Base-by-base conservation (phyloP, 768 basidiomycete species). In the Cyathus striatus region DNA sequence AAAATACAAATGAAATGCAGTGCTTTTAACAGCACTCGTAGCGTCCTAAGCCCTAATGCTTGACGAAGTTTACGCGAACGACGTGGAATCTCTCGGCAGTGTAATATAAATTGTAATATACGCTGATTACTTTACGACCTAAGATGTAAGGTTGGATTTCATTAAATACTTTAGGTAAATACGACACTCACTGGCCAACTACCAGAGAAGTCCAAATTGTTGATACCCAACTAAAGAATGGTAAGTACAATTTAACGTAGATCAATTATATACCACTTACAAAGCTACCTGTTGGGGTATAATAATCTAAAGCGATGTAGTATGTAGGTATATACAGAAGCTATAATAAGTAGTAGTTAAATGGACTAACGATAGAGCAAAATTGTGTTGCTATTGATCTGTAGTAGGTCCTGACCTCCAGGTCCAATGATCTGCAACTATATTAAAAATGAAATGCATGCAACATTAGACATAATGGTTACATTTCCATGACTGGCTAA, bases 301-400 rank as follows among this genome's bases (percentile, higher is more conserved):
- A 77, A 42, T 76, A 76, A 47, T 78, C 75, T 75, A 47, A 22
- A 35, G 35, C 30, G 32, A 25, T 18, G 22, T 40, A 37, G 18
- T 24, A 34, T 13, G 33, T 14, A 22, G 10, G 13, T 30, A 16
- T 7, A 43, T 9, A 5, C 12, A 25, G 16, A 33, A 23, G 27
- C 9, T 30, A 10, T 14, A 16, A 23, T 38, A 12, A 43, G 10
- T 26, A 9, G 3, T 18, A 27, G 14, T 6, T 38, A n/a, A n/a
- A n/a, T n/a, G n/a, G n/a, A 51, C 75, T 51, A 48, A 76, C 75
- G 74, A 51, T 78, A 76, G 17, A 76, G 62, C n/a, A 78, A 52
- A 41, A 76, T 64, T 6, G 65, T 57, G 6, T 70, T 76, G 49
- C 75, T 73, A 2, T 20, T 46, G 49, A 78, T 76, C 6, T 51